phyloP scores from a whole-genome alignment of 2,329 filamentous ascomycete species.

The Stromatinia cepivora region DNA sequence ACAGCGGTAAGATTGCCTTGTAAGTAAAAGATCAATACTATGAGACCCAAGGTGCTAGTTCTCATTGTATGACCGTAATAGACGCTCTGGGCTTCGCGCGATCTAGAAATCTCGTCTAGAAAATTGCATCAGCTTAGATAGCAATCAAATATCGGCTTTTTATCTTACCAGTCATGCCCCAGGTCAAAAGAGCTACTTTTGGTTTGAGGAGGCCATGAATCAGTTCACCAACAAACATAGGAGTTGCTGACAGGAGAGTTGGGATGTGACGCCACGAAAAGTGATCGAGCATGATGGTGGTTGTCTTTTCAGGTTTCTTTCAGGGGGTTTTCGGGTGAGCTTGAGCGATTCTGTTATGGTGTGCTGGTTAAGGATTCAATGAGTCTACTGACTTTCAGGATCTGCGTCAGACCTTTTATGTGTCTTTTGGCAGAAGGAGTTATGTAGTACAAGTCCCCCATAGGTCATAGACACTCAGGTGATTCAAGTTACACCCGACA shows the following conservation, averaged over 20 bases:
- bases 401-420: too few species aligned
- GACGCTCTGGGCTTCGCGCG: background rate
- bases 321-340: too few species aligned
- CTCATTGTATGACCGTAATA: constrained; percentile 7
- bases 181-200: background rate
- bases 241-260: background rate
- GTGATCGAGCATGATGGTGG: background rate
- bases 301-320: too few species aligned
- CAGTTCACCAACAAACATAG: constrained; percentile 2
- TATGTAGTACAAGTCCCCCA: too few species aligned
- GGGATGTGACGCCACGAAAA: background rate
- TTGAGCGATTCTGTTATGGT: too few species aligned
- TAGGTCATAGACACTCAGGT: too few species aligned
- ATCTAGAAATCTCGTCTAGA: background rate
- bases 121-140: too few species aligned
- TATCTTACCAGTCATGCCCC: background rate
- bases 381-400: too few species aligned
- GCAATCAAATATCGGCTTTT: too few species aligned
- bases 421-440: too few species aligned
- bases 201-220: background rate
- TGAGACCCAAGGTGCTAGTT: constrained; percentile 5
- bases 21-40: background rate
- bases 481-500: too few species aligned
- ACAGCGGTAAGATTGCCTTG: background rate
- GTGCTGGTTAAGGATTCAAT: too few species aligned